phyloP scores from a whole-genome alignment of 2,329 filamentous ascomycete species.

The Graphium sp. region DNA sequence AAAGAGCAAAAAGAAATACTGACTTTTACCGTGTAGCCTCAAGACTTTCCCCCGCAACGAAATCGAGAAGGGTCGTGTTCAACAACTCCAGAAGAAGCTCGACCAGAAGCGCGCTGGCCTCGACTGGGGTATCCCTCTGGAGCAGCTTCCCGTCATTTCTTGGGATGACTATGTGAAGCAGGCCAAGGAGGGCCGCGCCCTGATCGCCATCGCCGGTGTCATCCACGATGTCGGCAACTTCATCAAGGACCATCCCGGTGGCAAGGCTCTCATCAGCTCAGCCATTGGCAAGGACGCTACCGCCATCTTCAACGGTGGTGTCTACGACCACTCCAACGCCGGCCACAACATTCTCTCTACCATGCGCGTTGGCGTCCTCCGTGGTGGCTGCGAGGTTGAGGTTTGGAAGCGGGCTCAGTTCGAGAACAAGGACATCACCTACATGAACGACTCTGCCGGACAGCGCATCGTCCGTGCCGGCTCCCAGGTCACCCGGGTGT shows the following conservation, averaged over 20 bases:
- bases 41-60: slow-evolving; percentile 87
- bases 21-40: too few relatives aligned
- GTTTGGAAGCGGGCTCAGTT: slow-evolving; percentile 81
- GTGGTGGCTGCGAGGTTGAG: slow-evolving; percentile 76
- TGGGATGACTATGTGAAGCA: slow-evolving; percentile 77
- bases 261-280: slow-evolving; percentile 69
- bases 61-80: slow-evolving; percentile 79
- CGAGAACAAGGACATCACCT: slow-evolving; percentile 68
- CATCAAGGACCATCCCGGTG: slow-evolving; percentile 81
- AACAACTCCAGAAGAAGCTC: slow-evolving; percentile 85
- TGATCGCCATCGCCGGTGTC: slow-evolving; percentile 66
- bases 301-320: slow-evolving; percentile 81
- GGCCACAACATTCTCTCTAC: slow-evolving; percentile 79
- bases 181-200: slow-evolving; percentile 59
- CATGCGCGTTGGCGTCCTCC: slow-evolving; percentile 76
- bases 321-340: slow-evolving; percentile 80
- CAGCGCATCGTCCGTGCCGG: slow-evolving; percentile 76
- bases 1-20: too few relatives aligned
- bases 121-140: slow-evolving; percentile 75
- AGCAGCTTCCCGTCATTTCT: slow-evolving; percentile 69
- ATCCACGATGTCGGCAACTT: slow-evolving; percentile 75
- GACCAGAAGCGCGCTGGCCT: slow-evolving; percentile 70
- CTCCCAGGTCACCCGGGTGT: slow-evolving; percentile 68
- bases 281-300: slow-evolving; percentile 79
- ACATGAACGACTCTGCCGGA: slow-evolving; percentile 65